phyloP scores from a whole-genome alignment of 192 early-diverging fungal genomes.

The Tieghemiomyces parasiticus region DNA sequence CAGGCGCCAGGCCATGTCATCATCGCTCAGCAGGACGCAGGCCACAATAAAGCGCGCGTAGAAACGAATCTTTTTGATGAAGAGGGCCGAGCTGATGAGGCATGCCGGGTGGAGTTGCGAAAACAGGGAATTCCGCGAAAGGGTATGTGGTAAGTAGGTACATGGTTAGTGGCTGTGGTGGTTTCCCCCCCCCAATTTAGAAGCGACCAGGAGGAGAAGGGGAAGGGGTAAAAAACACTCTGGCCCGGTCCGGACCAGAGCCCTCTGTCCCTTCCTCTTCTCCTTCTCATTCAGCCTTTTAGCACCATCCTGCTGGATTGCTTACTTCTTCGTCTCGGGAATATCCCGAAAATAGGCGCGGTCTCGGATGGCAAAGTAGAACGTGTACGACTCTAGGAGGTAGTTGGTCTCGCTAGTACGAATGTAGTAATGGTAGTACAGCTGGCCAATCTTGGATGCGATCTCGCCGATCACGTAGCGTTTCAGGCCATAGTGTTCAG shows the following conservation, averaged over 20 bases:
- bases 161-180: too few relatives aligned
- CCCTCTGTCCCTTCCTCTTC: too few relatives aligned
- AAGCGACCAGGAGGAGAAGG: too few relatives aligned
- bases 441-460: slow-evolving; percentile 93
- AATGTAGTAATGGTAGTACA: slow-evolving; percentile 68
- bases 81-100: slow-evolving; percentile 54
- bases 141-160: too few relatives aligned
- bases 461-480: slow-evolving; percentile 97
- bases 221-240: too few relatives aligned
- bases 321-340: slow-evolving; percentile 79
- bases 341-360: slow-evolving; percentile 92
- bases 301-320: too few relatives aligned
- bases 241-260: too few relatives aligned
- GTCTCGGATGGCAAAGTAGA: slow-evolving; percentile 92
- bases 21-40: slow-evolving; percentile 70
- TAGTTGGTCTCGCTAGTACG: slow-evolving; percentile 96
- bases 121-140: too few relatives aligned
- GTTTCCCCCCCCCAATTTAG: too few relatives aligned
- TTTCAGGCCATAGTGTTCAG: slow-evolving; percentile 84
- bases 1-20: slow-evolving; percentile 61
- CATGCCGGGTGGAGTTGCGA: too few relatives aligned
- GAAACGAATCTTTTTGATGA: slow-evolving; percentile 96
- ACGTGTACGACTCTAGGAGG: slow-evolving; percentile 81
- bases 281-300: too few relatives aligned
- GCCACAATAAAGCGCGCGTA: slow-evolving; percentile 97